Percentiles rank a stretch among this genome's conserved stretches.
phyloP scores from a whole-genome alignment of 2,329 filamentous ascomycete species.

The Harringtonia lauricola region DNA sequence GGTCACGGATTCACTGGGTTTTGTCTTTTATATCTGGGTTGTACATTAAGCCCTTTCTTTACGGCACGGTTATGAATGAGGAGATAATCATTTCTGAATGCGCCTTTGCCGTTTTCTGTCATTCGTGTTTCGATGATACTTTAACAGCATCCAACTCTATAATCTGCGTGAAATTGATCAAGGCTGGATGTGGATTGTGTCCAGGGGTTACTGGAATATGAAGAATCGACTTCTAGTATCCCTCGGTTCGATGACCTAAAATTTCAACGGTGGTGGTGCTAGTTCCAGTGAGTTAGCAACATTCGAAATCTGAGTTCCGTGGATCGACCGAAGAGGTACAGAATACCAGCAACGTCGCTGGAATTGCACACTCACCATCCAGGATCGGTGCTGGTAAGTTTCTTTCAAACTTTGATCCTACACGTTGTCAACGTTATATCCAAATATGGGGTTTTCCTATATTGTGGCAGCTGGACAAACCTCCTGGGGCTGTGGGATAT shows the following conservation, averaged over 20 bases:
- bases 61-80: constrained; percentile 54
- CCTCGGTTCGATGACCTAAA: no score
- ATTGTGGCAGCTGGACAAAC: no score
- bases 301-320: neutral
- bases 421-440: constrained; percentile 7
- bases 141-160: no score
- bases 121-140: neutral
- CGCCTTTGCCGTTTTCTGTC: constrained; percentile 18
- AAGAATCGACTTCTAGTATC: no score
- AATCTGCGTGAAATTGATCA: no score
- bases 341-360: neutral
- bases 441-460: no score
- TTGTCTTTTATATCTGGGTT: constrained; percentile 53
- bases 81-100: constrained; percentile 30
- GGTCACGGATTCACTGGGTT: constrained; percentile 65
- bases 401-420: constrained; percentile 92
- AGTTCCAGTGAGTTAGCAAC: constrained; percentile 12
- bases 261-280: constrained; percentile 42
- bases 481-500: constrained; percentile 84
- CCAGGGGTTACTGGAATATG: no score
- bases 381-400: constrained; percentile 75
- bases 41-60: constrained; percentile 56
- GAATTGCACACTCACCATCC: constrained; percentile 54
- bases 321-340: no score
- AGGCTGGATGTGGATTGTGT: no score